These are phyloP conservation scores for Cardiospermum halicacabum DNA, from an alignment of 345 rosid species.

Conservation along the genomic window DNA sequence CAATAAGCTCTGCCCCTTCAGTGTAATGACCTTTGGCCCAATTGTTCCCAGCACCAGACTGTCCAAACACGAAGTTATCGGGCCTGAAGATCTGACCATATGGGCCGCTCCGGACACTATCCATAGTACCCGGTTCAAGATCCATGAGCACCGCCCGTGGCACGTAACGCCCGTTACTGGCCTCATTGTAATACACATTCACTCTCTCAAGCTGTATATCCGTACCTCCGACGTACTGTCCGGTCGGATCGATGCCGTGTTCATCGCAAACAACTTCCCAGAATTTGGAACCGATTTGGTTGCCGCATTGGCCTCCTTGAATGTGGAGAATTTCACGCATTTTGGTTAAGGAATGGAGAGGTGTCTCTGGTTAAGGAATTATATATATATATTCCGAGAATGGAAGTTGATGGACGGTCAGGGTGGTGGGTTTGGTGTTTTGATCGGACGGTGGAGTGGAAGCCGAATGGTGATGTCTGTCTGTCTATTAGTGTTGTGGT, in stretches of 20 bases:
- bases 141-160: slow-evolving; percentile 39
- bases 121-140: slow-evolving; percentile 39
- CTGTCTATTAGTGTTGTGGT: slow-evolving; percentile 10
- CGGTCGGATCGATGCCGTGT: slow-evolving; percentile 32
- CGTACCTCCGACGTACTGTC: slow-evolving; percentile 12
- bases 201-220: slow-evolving; percentile 25
- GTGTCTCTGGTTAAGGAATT: not conserved
- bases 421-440: not conserved
- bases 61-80: slow-evolving; percentile 30
- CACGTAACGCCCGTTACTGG: slow-evolving; percentile 19
- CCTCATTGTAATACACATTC: slow-evolving; percentile 32
- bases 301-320: slow-evolving; percentile 40
- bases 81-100: slow-evolving; percentile 24
- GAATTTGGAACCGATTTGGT: slow-evolving; percentile 34
- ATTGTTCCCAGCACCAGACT: slow-evolving; percentile 32
- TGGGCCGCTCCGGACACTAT: slow-evolving; percentile 22
- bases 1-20: slow-evolving; percentile 36
- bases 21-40: slow-evolving; percentile 38
- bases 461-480: slow-evolving; percentile 8
- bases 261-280: slow-evolving; percentile 38
- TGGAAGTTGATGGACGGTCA: not conserved
- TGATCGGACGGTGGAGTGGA: slow-evolving; percentile 17
- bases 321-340: slow-evolving; percentile 40
- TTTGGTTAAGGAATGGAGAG: slow-evolving; percentile 1
- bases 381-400: slow-evolving; percentile 16